Base-by-base conservation (phyloP, 2,329 filamentous ascomycete species). In the Aspergillus versicolor region DNA sequence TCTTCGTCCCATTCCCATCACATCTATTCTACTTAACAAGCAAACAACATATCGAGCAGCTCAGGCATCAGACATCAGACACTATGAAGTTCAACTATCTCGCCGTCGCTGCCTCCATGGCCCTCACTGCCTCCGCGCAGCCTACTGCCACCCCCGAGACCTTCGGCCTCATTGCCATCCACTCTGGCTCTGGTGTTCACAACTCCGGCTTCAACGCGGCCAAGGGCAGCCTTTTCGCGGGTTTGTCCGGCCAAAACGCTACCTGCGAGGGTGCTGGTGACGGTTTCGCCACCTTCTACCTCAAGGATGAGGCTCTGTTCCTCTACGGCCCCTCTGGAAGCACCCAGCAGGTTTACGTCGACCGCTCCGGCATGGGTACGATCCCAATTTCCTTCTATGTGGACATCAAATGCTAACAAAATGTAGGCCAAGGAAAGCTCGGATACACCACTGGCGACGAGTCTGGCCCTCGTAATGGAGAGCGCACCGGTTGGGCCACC, bases 361-460 rank as follows among this genome's bases (percentile, higher is more conserved):
- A 87, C 69, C 79, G 80, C 44, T 84, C 81, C 45, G 83, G 82
- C 65, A 84, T 85, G 82, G 83, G 81, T 79, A 79, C 42, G 77
- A 65, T 8, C 43, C 13, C 13, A 12, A 34, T 44, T 8, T 4
- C 46, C 21, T 21, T 13, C 8, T 5, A n/a, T 6, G 1, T 4
- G 17, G 12, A 13, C 32, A 50, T 17, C 9, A n/a, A 24, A 32
- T 44, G n/a, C 56, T 62, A 56, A 64, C 52, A 9, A n/a, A 24
- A 3, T 34, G 55, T 30, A 81, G 80, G 82, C 61, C 80, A 82
- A 62, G 84, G 84, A 50, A 71, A 75, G 21, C 65, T 85, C 42
- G 77, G 79, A 42, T 87, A 84, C 74, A 77, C 77, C 34, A 82
- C 78, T 4, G 79, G 79, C 42, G 77, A 63, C 40, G 63, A 78